Evolutionary conservation across 2,329 filamentous ascomycete species (phyloP), one percentile per base, ranked within the genome.

Genomic region (Fusarium musae): DNA sequence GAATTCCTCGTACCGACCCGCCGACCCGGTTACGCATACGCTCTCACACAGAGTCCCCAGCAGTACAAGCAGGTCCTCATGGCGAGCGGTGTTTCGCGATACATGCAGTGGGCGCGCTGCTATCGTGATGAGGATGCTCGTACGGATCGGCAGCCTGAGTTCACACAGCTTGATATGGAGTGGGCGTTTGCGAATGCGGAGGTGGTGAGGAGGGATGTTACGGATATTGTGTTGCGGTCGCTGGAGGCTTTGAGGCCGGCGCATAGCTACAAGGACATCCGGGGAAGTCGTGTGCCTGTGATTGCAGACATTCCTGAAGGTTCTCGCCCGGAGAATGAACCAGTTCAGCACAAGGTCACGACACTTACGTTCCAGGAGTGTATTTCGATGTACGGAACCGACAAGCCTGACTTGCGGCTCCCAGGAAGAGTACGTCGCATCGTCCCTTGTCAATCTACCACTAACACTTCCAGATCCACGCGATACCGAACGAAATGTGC

Each of bases 1-100:
- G 96, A 99, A 80, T 99, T 99, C 71, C 82, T 99, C 10, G 96
- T 99, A 9, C 96, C 96, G 0, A 97, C 95, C 2, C 87, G 96
- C 34, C 89, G 87, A 40, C 87, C 87, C 3, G 94, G 94, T 0
- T 85, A 91, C 68, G 95, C 94, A 7, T 99, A 98, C 81, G 96
- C 96, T 13, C 85, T 99, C 26, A 95, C 95, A 0, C 97, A 99
- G 81, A 98, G 96, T 74, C 96, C 96, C 1, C 96, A 99, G 81
- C 96, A 99, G 81, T 99, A 98, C 80, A 99, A 99, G 84, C 96
- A 99, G 84, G 93, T 98, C 4, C 88, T 99, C 46, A 98, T 99
- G 95, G 93, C 95, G 1, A 93, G 93, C 69, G 96, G 96, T 0
- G 88, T 98, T 16, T 84, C 87, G 2, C 90, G 88, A 44, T 99